Conservation (phyloP, 2,329 filamentous ascomycete species). For the Calonectria honghensis region DNA sequence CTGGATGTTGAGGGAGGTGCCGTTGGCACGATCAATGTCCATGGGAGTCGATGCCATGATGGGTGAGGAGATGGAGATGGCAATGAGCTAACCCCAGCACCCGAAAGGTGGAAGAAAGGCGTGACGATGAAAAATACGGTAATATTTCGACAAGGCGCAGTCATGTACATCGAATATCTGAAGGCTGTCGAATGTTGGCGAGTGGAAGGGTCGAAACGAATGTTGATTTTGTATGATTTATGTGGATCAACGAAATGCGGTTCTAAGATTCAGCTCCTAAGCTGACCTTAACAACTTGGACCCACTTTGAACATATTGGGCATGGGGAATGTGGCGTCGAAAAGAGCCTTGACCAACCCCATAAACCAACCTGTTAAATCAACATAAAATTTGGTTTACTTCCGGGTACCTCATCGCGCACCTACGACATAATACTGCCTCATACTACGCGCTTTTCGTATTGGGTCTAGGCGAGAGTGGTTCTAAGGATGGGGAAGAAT, state of each 20-base stretch:
- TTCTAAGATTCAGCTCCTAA: neutral
- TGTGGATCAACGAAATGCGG: neutral
- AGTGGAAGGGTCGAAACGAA: neutral
- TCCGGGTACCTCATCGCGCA: neutral
- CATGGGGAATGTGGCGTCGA: neutral
- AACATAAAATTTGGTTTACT: neutral
- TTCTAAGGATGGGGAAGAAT: neutral
- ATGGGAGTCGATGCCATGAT: conserved; percentile 73
- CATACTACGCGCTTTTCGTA: neutral
- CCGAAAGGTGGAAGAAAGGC: neutral
- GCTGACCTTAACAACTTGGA: neutral
- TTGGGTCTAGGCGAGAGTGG: too few relatives aligned
- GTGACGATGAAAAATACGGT: neutral
- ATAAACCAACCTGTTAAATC: neutral
- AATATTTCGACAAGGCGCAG: too few relatives aligned
- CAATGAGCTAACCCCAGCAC: neutral
- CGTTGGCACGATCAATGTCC: conserved; percentile 72
- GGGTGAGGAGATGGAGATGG: conserved; percentile 9
- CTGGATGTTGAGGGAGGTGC: conserved; percentile 70
- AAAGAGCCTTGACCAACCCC: neutral
- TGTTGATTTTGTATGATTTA: conserved; percentile 14
- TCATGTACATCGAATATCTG: neutral
- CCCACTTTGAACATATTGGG: conserved; percentile 1
- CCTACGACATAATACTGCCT: neutral
- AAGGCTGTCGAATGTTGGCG: neutral